Conservation (phyloP, 345 rosid species). For the Mallotus nudiflorus region DNA sequence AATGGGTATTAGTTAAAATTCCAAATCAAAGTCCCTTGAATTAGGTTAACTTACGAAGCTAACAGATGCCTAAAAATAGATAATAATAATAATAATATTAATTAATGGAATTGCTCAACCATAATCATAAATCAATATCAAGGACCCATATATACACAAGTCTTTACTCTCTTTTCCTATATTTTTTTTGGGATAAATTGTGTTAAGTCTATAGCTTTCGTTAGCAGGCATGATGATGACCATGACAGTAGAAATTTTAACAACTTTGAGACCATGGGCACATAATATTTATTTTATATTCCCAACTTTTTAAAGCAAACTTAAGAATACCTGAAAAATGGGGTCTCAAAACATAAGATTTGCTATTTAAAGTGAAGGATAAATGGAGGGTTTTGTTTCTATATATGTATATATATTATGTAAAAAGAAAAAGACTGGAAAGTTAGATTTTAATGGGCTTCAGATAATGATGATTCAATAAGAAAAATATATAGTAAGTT, state of each 20-base stretch:
- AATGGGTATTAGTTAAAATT: slow-evolving; percentile 16
- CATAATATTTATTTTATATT: neutral
- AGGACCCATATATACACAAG: slow-evolving; percentile 20
- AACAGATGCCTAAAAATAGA: slow-evolving; percentile 3
- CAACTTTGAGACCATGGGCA: slow-evolving; percentile 9
- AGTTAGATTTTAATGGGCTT: too few relatives aligned
- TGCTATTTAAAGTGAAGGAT: neutral
- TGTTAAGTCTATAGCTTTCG: neutral
- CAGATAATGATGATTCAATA: too few relatives aligned
- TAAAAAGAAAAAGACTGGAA: neutral
- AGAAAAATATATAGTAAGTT: neutral
- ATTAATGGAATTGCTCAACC: slow-evolving; percentile 23
- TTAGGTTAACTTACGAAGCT: slow-evolving; percentile 21
- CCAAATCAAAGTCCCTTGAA: slow-evolving; percentile 21
- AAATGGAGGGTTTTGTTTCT: neutral
- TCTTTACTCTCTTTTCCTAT: neutral
- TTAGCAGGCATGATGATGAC: neutral
- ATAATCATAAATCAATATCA: slow-evolving; percentile 17
- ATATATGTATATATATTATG: neutral
- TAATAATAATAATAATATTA: neutral
- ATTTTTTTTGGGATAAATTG: too few relatives aligned
- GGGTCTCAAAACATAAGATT: slow-evolving; percentile 11
- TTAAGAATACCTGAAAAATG: neutral
- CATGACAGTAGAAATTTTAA: slow-evolving; percentile 5
- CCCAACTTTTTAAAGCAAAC: slow-evolving; percentile 9